These are phyloP conservation scores for Botrytis elliptica DNA, from an alignment of 2,329 filamentous ascomycete species.

Conservation along the genomic window DNA sequence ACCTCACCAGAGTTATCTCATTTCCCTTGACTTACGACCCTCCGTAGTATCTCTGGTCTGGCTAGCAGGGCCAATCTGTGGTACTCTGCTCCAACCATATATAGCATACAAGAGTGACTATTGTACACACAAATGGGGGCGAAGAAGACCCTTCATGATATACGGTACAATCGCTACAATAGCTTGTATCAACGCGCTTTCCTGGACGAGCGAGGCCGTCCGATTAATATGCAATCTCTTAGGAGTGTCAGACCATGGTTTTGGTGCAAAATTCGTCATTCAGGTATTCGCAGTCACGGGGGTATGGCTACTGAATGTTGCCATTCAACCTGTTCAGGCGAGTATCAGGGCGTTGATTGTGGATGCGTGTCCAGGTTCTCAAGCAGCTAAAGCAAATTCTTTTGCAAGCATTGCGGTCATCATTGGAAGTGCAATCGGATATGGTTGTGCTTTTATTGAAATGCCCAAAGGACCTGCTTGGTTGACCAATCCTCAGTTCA, in stretches of 20 bases:
- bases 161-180: constrained; percentile 50
- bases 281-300: constrained; percentile 49
- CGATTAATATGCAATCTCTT: not conserved
- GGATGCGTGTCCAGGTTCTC: constrained; percentile 36
- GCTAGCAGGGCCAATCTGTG: constrained; percentile 55
- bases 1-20: not conserved
- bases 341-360: constrained; percentile 39
- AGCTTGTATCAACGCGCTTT: constrained; percentile 38
- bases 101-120: constrained; percentile 53
- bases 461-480: not conserved
- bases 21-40: not conserved
- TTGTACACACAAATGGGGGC: constrained; percentile 45
- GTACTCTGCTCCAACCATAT: constrained; percentile 52
- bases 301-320: constrained; percentile 41
- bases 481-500: not conserved
- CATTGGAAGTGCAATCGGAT: constrained; percentile 38
- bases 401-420: constrained; percentile 36
- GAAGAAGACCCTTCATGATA: constrained; percentile 52
- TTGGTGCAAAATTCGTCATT: not conserved
- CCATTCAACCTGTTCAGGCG: constrained; percentile 39
- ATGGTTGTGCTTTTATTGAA: constrained; percentile 17
- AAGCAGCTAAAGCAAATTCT: constrained; percentile 37
- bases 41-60: constrained; percentile 37
- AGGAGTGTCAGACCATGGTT: not conserved
- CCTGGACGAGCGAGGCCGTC: not conserved